Evolutionary conservation across 768 basidiomycete species (phyloP).

Genomic region (Suillus alpinus): DNA sequence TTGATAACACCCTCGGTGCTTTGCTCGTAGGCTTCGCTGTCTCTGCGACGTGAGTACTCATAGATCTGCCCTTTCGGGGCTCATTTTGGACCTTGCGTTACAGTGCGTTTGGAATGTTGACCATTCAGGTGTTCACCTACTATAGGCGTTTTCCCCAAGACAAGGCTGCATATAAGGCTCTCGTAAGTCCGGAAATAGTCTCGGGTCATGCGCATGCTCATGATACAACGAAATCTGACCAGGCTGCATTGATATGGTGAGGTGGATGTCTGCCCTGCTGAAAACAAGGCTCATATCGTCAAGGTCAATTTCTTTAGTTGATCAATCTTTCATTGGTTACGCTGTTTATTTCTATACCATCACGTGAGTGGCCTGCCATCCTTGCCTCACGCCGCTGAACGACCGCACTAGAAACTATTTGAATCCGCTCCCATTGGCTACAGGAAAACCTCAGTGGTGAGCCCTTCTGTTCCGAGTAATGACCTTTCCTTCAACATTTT

Average conservation of each 20-base stretch:
- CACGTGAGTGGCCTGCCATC: slow-evolving; percentile 36
- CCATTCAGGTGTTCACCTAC: slow-evolving; percentile 54
- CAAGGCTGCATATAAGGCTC: slow-evolving; percentile 44
- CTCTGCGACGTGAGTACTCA: slow-evolving; percentile 35
- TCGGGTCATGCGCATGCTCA: not conserved
- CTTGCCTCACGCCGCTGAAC: not conserved
- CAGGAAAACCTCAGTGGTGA: slow-evolving; percentile 45
- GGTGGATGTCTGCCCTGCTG: not conserved
- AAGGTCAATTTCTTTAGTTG: slow-evolving; percentile 36
- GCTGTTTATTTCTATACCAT: slow-evolving; percentile 53
- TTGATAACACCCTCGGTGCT: slow-evolving; percentile 58
- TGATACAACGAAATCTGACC: not conserved
- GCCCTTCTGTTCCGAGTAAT: slow-evolving; percentile 10
- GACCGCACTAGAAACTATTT: slow-evolving; percentile 36
- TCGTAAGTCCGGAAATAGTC: slow-evolving; percentile 38
- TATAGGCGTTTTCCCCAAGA: slow-evolving; percentile 55
- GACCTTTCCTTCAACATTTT: slow-evolving; percentile 20
- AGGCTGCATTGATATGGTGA: slow-evolving; percentile 36
- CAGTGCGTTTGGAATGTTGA: slow-evolving; percentile 50
- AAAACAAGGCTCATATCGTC: not conserved
- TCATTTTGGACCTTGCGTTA: slow-evolving; percentile 25
- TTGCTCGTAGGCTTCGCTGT: slow-evolving; percentile 56
- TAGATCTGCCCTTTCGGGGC: not conserved
- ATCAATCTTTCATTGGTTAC: slow-evolving; percentile 53
- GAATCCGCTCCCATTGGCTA: slow-evolving; percentile 32